Percentiles rank a stretch among this genome's conserved stretches.
Evolutionary conservation across 2,329 filamentous ascomycete species (phyloP).

Genomic region (Cryphonectria nitschkei): DNA sequence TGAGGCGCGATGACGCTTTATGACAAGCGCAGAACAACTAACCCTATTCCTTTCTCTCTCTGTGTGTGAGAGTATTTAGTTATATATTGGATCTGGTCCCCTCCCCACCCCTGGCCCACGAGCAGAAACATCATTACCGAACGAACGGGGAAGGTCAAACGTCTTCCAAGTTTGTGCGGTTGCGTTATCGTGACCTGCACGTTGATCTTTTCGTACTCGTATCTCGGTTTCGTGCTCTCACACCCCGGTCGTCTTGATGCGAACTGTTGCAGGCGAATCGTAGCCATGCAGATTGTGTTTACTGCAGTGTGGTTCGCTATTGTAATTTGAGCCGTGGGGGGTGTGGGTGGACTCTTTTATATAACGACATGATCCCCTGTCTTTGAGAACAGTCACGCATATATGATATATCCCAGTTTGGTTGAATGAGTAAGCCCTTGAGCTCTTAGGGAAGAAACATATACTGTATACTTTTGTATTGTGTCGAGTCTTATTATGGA

Average conservation of each 20-base stretch:
- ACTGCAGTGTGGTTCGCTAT: background rate
- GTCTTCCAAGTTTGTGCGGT: background rate
- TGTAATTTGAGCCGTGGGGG: background rate
- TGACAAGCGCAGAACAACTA: background rate
- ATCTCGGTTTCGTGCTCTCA: background rate
- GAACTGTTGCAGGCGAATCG: background rate
- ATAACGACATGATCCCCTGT: too few species aligned
- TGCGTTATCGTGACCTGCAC: background rate
- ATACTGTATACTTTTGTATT: too few species aligned
- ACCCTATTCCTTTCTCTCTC: background rate
- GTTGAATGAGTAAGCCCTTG: too few species aligned
- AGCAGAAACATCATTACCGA: background rate
- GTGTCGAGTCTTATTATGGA: too few species aligned
- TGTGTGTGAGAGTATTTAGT: background rate
- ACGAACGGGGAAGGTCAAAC: background rate
- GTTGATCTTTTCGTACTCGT: constrained; percentile 4
- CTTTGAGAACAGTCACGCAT: too few species aligned
- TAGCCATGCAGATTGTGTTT: background rate
- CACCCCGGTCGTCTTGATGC: background rate
- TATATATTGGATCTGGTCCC: background rate
- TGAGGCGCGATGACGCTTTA: too few species aligned
- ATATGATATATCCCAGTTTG: too few species aligned
- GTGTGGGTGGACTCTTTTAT: background rate
- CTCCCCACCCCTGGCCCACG: background rate
- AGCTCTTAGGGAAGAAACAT: too few species aligned